These are phyloP conservation scores for Zygotorulaspora chibaensis DNA, from an alignment of 805 yeast species.

Conservation along the genomic window DNA sequence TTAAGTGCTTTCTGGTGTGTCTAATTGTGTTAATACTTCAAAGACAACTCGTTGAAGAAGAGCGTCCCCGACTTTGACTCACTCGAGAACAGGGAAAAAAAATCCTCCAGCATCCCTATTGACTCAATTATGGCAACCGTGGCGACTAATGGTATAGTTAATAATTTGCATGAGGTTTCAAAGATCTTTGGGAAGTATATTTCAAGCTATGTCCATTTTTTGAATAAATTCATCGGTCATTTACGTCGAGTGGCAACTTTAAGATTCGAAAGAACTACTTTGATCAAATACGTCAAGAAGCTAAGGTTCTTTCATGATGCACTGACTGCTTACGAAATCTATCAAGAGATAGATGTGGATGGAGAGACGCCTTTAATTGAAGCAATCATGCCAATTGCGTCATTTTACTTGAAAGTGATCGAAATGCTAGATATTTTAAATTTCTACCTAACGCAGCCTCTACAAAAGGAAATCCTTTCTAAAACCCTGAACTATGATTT, in stretches of 20 bases:
- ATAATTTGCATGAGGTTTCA: constrained; percentile 7
- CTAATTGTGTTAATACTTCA: no score
- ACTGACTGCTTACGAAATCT: constrained; percentile 13
- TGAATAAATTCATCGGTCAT: constrained; percentile 33
- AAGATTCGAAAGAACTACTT: constrained; percentile 32
- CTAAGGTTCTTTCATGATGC: constrained; percentile 32
- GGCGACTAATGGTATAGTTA: constrained; percentile 3
- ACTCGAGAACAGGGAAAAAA: background rate
- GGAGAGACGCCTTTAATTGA: constrained; percentile 5
- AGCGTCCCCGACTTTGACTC: no score
- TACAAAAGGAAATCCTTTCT: constrained; percentile 33
- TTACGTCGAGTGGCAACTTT: constrained; percentile 30
- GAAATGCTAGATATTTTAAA: constrained; percentile 32
- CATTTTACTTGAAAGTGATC: constrained; percentile 24
- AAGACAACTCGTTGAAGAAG: no score
- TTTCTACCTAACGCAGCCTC: constrained; percentile 30
- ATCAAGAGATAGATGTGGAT: background rate
- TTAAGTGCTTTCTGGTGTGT: no score
- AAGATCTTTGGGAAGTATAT: constrained; percentile 24
- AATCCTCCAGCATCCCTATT: background rate
- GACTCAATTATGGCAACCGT: background rate
- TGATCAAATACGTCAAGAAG: constrained; percentile 36
- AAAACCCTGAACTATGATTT: constrained; percentile 32
- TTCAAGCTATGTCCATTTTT: constrained; percentile 27
- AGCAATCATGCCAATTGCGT: constrained; percentile 20